Evolutionary conservation across 345 rosid species (phyloP).

Genomic region (Hibiscus tridactylites): DNA sequence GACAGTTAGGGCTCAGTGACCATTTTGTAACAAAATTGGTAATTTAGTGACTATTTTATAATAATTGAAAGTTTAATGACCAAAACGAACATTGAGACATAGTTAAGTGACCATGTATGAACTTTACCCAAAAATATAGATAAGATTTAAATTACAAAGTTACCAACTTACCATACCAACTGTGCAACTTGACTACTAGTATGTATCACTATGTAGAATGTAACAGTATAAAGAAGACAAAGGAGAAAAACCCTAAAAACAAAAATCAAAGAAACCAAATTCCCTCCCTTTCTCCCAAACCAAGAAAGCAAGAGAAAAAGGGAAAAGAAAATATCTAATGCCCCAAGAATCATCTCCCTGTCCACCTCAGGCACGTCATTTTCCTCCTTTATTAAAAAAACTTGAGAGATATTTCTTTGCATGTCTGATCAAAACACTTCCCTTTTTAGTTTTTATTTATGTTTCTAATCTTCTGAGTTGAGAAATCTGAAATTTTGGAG

Average conservation of each 20-base stretch:
- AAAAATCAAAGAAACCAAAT: not conserved
- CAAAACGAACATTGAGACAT: too few species aligned
- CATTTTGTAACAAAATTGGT: too few species aligned
- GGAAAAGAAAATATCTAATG: conserved; percentile 3
- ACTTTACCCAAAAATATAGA: too few species aligned
- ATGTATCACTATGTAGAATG: not conserved
- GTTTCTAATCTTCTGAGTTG: not conserved
- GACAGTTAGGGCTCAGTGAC: too few species aligned
- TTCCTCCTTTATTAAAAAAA: not conserved
- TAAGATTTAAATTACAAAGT: too few species aligned
- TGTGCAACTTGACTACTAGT: too few species aligned
- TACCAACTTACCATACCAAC: too few species aligned
- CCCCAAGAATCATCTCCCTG: conserved; percentile 16
- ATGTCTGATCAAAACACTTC: not conserved
- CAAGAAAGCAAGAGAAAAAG: not conserved
- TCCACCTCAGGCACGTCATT: conserved; percentile 25
- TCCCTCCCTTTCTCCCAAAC: not conserved
- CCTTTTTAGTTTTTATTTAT: not conserved
- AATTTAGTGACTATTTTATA: too few species aligned
- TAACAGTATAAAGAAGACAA: not conserved
- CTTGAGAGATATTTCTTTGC: not conserved
- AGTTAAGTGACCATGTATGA: too few species aligned
- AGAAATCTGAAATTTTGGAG: not conserved
- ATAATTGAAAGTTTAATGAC: too few species aligned
- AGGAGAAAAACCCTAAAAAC: not conserved